phyloP scores from a whole-genome alignment of 495 filamentous ascomycete genomes.

The Rostrohypoxylon terebratum region DNA sequence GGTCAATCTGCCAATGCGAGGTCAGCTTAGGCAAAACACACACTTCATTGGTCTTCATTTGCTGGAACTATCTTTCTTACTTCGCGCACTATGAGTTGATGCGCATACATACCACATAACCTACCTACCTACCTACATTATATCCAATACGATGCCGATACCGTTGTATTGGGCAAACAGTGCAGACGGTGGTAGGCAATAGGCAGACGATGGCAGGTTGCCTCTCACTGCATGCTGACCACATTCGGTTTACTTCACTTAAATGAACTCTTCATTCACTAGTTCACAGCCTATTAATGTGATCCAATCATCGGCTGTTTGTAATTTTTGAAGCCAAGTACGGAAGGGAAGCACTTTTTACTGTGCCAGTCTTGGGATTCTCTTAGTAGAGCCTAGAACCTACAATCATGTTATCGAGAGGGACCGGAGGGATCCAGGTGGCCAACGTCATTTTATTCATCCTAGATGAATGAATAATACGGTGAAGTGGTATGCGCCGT shows the following conservation, averaged over 20 bases:
- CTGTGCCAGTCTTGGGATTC: conserved; percentile 22
- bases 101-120: conserved; percentile 8
- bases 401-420: conserved; percentile 12
- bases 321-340: conserved; percentile 18
- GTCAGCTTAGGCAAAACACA: conserved; percentile 44
- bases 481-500: not conserved
- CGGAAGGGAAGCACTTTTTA: conserved; percentile 17
- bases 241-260: conserved; percentile 38
- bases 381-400: conserved; percentile 7
- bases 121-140: not conserved
- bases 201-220: conserved; percentile 7
- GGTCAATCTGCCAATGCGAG: conserved; percentile 46
- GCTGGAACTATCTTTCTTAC: conserved; percentile 27
- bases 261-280: conserved; percentile 34
- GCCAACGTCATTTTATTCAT: conserved; percentile 14
- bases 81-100: conserved; percentile 27
- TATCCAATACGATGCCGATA: conserved; percentile 41
- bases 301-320: conserved; percentile 35
- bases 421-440: conserved; percentile 14
- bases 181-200: conserved; percentile 22
- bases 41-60: conserved; percentile 41
- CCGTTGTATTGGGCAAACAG: conserved; percentile 34
- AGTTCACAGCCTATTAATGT: conserved; percentile 35
- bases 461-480: not conserved
- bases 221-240: conserved; percentile 42